Evolutionary conservation across 768 basidiomycete species (phyloP), one percentile per base, ranked within the genome.

Genomic region (Mycena maculata): DNA sequence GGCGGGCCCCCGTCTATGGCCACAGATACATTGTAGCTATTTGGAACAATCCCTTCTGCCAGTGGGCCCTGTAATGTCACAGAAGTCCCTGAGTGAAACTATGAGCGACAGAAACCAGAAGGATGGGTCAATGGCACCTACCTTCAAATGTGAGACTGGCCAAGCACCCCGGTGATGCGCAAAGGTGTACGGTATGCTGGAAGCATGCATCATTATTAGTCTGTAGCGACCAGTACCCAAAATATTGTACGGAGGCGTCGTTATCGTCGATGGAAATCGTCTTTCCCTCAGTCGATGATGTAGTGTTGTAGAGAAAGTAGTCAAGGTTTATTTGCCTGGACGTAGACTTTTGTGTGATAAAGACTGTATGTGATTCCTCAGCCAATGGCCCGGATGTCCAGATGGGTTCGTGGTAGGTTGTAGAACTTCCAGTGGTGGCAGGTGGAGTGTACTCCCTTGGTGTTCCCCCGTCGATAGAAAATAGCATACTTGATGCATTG

Each of bases 251-350:
- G 16, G 22, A 31, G 7, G 8, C 2, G 53, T 54, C 61, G 11
- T 13, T 31, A 28, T 62, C 60, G 39, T 62, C 61, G n/a, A 62
- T 1, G n/a, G 54, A 54, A 3, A 53, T n/a, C 13, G 50, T 54
- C 39, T 44, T 54, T 12, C 52, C 61, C 18, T 41, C 22, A 45
- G 52, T 22, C 23, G 61, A 44, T n/a, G n/a, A n/a, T 36, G 41
- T 23, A 11, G 61, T 36, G 11, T 23, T 38, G 42, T 54, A 62
- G 6, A 62, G 11, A 30, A 62, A 54, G 22, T 62, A 62, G 52
- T 62, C 61, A 22, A 62, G 42, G 18, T 45, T 45, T 23, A 62
- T 27, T 1, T 9, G 7, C 52, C 18, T 16, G 27, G 2, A 9
- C 13, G 1, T 6, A 11, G 36, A 42, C 1, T 39, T 20, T 33